Base-by-base conservation (phyloP, 352 stramenopile genomes). In the Sclerospora graminicola region DNA sequence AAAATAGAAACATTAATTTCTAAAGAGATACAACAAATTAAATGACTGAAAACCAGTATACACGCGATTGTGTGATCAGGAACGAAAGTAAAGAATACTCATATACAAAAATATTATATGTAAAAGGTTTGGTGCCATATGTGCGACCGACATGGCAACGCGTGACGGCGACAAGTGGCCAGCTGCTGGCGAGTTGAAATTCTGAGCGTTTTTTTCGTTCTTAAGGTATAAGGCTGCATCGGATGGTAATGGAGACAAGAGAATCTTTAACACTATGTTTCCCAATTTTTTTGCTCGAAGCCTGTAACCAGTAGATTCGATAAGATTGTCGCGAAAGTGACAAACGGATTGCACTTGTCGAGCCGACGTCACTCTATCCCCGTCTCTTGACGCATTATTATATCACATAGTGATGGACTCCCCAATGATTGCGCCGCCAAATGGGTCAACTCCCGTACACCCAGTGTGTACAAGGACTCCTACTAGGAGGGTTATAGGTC, bases 131-230 rank as follows among this genome's bases (percentile, higher is more conserved):
- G 41, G 35, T 18, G 13, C 1, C 7, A 29, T 16, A 16, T n/a
- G 30, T 42, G 41, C 23, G 11, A 33, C 33, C 21, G 27, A 39
- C 38, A 3, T 18, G 27, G n/a, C 41, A 24, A 45, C 39, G 26
- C 49, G 49, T 57, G 29, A 47, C 49, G 49, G 49, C 49, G 49
- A 57, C 49, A 52, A 38, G 35, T 36, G 31, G 20, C 37, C 50
- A 57, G 48, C 50, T 39, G 44, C 41, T 54, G 48, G 33, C 34
- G 36, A 51, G 23, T n/a, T 38, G 38, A 28, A 38, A 35, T 53
- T 23, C 43, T 41, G 23, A 46, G 41, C 29, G 26, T 52, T 37
- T 44, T 44, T 23, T 18, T 23, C 21, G 5, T 27, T 5, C 34
- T 49, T 50, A 33, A 54, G 47, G 32, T 41, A 23, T 18, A 16